Percentiles rank a stretch among this genome's conserved stretches.
These are phyloP conservation scores for Jatropha podagrica DNA, from an alignment of 441 rosid genomes.

Conservation along the genomic window DNA sequence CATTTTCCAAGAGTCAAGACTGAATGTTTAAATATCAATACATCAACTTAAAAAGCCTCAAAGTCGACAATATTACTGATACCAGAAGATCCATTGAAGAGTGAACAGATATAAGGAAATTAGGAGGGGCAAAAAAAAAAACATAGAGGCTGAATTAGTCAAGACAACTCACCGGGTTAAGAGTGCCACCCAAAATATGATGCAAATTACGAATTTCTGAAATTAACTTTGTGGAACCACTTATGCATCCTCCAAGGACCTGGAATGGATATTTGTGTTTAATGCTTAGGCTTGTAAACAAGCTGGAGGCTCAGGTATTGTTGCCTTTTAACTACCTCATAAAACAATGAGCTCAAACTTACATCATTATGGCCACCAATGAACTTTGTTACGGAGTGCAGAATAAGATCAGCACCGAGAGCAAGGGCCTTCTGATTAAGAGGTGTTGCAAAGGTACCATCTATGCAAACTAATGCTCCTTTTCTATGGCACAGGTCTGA, in stretches of 20 bases:
- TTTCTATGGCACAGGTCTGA: constrained; percentile 83
- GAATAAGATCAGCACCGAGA: constrained; percentile 92
- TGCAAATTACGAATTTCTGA: constrained; percentile 83
- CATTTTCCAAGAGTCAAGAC: background rate
- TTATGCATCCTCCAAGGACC: constrained; percentile 94
- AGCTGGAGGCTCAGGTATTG: background rate
- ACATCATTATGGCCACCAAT: constrained; percentile 99
- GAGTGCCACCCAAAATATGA: constrained; percentile 89
- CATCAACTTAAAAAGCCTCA: background rate
- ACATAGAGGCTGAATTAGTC: background rate
- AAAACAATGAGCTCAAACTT: constrained; percentile 30
- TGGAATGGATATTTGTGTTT: constrained; percentile 31
- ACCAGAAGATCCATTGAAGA: background rate
- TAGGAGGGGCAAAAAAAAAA: background rate
- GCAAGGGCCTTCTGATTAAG: constrained; percentile 93
- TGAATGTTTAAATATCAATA: background rate
- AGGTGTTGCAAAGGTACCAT: constrained; percentile 99
- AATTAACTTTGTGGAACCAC: constrained; percentile 70
- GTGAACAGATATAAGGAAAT: background rate
- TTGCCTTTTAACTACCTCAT: background rate
- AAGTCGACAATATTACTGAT: background rate
- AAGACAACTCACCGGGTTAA: constrained; percentile 70
- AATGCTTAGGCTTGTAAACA: constrained; percentile 6
- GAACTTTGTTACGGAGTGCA: constrained; percentile 93
- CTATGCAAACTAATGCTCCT: constrained; percentile 92